Evolutionary conservation across 768 basidiomycete genomes (phyloP).

Genomic region (Auriculariales sp.): DNA sequence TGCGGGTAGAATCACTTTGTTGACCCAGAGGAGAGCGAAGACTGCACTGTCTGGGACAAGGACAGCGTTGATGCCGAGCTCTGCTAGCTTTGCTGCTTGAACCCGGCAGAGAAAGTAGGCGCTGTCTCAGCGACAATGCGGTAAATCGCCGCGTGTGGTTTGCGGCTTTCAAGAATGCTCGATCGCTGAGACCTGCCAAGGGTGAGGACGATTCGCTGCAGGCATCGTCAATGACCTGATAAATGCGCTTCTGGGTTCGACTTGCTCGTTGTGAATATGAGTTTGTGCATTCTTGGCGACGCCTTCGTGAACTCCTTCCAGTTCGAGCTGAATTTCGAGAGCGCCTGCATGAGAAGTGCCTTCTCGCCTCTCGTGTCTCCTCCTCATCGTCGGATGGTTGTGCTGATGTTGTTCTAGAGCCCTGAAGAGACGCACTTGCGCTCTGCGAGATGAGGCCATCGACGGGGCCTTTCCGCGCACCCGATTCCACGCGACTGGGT

Average conservation of each 20-base stretch:
- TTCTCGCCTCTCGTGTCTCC: conserved; percentile 5
- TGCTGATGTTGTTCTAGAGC: no score
- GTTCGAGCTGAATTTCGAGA: conserved; percentile 93
- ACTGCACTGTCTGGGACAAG: conserved; percentile 94
- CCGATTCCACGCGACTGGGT: conserved; percentile 40
- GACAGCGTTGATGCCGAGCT: conserved; percentile 81
- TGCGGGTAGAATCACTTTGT: conserved; percentile 89
- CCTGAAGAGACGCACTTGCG: no score
- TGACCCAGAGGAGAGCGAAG: conserved; percentile 90
- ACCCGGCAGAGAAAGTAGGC: conserved; percentile 71
- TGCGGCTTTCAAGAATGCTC: conserved; percentile 86
- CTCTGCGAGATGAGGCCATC: not conserved
- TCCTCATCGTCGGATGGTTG: not conserved
- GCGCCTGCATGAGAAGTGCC: conserved; percentile 80
- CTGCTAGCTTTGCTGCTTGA: conserved; percentile 70
- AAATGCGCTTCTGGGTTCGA: no score
- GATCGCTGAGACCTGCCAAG: conserved; percentile 90
- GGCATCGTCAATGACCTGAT: conserved; percentile 2
- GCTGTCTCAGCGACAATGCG: conserved; percentile 90
- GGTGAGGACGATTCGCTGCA: conserved; percentile 85
- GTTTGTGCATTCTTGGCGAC: conserved; percentile 89
- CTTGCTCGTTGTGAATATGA: conserved; percentile 97
- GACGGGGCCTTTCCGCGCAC: conserved; percentile 13
- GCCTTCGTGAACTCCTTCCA: conserved; percentile 91
- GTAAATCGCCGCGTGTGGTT: conserved; percentile 85